These are phyloP conservation scores for Chamaecrista fasciculata DNA, from an alignment of 306 rosid species.

Conservation along the genomic window DNA sequence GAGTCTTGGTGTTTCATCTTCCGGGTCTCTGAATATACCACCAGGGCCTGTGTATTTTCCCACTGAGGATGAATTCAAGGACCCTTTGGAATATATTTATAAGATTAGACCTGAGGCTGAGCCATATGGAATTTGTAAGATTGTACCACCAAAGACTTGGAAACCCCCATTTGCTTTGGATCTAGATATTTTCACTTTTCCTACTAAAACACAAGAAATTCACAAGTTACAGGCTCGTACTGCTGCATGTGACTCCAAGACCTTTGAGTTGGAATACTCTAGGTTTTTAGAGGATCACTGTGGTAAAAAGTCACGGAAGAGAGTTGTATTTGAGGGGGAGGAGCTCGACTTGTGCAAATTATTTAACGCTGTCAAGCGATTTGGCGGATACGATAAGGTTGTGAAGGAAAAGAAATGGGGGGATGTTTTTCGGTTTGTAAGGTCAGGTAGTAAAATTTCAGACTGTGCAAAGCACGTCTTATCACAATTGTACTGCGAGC, in stretches of 20 bases:
- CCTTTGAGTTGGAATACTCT: conserved; percentile 83
- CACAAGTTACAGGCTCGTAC: conserved; percentile 89
- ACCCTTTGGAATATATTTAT: conserved; percentile 78
- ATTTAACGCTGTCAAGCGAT: conserved; percentile 80
- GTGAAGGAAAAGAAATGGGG: conserved; percentile 85
- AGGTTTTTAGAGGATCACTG: conserved; percentile 70
- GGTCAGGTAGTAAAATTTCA: conserved; percentile 45
- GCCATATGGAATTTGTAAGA: conserved; percentile 88
- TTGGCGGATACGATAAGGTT: conserved; percentile 82
- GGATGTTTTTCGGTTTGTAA: conserved; percentile 73
- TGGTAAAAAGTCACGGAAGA: conserved; percentile 65
- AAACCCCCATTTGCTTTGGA: conserved; percentile 91
- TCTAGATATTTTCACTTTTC: conserved; percentile 64
- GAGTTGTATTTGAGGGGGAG: conserved; percentile 77
- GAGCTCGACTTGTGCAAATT: conserved; percentile 85
- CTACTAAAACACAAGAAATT: conserved; percentile 86
- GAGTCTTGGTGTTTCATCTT: conserved; percentile 45
- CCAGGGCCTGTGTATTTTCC: conserved; percentile 86
- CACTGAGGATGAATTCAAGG: conserved; percentile 79
- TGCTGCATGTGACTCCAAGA: conserved; percentile 69
- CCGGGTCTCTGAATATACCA: conserved; percentile 53
- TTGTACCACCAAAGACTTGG: conserved; percentile 84
- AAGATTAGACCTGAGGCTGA: conserved; percentile 90
- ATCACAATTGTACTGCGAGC: conserved; percentile 75
- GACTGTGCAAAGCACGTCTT: conserved; percentile 91